Conservation (phyloP, 2,329 filamentous ascomycete species). For the Graphium sp. region DNA sequence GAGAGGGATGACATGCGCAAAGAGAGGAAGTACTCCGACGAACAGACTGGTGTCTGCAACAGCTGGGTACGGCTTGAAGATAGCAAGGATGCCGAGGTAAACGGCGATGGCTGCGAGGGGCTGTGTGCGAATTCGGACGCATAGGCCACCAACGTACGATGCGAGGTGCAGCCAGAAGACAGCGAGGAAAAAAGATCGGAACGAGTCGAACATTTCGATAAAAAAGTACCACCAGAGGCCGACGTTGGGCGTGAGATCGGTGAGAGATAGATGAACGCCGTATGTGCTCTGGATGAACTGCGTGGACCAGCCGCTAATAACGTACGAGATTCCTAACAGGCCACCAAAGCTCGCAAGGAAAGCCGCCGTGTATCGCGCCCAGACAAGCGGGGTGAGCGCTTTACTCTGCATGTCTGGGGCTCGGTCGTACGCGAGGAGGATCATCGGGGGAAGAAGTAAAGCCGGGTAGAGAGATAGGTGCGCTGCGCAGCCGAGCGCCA, state of each 20-base stretch:
- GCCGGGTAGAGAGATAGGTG: slow-evolving; percentile 88
- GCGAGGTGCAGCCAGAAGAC: slow-evolving; percentile 96
- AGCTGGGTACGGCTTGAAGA: slow-evolving; percentile 95
- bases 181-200: slow-evolving; percentile 89
- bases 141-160: slow-evolving; percentile 76
- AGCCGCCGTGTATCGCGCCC: slow-evolving; percentile 30
- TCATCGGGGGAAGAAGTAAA: slow-evolving; percentile 67
- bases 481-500: slow-evolving; percentile 71
- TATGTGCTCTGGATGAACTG: slow-evolving; percentile 82
- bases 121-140: slow-evolving; percentile 66
- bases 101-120: slow-evolving; percentile 73
- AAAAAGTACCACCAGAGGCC: slow-evolving; percentile 99
- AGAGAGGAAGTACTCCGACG: slow-evolving; percentile 66
- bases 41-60: slow-evolving; percentile 82
- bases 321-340: slow-evolving; percentile 54
- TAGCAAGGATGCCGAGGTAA: slow-evolving; percentile 76
- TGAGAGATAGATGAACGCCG: slow-evolving; percentile 77
- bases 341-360: slow-evolving; percentile 37
- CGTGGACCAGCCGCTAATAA: slow-evolving; percentile 65
- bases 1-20: slow-evolving; percentile 80
- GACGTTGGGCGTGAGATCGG: slow-evolving; percentile 86
- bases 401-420: slow-evolving; percentile 18
- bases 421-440: slow-evolving; percentile 65
- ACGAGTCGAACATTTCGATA: slow-evolving; percentile 98
- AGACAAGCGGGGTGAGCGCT: slow-evolving; percentile 29